Conservation (phyloP, 352 stramenopile species). For the Globisporangium acanthophoron region DNA sequence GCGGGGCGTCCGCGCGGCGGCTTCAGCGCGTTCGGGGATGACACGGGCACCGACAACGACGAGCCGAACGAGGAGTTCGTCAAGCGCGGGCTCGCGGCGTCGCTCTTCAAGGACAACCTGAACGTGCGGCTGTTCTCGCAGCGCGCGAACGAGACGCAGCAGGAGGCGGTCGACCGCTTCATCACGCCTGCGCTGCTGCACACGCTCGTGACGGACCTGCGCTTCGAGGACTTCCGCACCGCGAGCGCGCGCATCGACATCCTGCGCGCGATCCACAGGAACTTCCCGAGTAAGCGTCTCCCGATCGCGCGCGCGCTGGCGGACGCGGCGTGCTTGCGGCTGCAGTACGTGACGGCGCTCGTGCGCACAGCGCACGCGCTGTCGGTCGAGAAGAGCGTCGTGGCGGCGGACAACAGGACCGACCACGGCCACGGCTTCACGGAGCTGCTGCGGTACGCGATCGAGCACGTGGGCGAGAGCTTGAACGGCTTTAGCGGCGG, state of each 20-base stretch:
- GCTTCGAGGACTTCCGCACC: constrained; percentile 85
- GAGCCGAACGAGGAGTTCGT: constrained; percentile 83
- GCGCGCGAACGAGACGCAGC: constrained; percentile 29
- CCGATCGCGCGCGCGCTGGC: constrained; percentile 66
- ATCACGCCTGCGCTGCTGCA: constrained; percentile 74
- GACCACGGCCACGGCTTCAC: constrained; percentile 82
- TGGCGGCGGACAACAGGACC: constrained; percentile 47
- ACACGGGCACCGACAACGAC: constrained; percentile 75
- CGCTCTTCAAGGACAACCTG: constrained; percentile 71
- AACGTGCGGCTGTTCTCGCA: constrained; percentile 17
- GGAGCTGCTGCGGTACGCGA: constrained; percentile 75
- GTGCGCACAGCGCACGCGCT: constrained; percentile 33
- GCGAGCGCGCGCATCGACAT: constrained; percentile 78
- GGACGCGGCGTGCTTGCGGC: constrained; percentile 58
- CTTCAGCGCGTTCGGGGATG: constrained; percentile 65
- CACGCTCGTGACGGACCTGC: constrained; percentile 70
- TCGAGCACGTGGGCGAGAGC: constrained; percentile 72
- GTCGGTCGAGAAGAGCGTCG: constrained; percentile 55
- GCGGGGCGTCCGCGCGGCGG: constrained; percentile 19
- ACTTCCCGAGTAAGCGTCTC: constrained; percentile 59
- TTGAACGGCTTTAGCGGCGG: constrained; percentile 24
- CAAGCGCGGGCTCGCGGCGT: constrained; percentile 67
- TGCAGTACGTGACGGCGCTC: constrained; percentile 62
- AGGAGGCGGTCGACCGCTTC: constrained; percentile 57
- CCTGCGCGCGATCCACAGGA: constrained; percentile 81